Conservation (phyloP, 352 stramenopile genomes). For the Pilasporangium apinafurcum region DNA sequence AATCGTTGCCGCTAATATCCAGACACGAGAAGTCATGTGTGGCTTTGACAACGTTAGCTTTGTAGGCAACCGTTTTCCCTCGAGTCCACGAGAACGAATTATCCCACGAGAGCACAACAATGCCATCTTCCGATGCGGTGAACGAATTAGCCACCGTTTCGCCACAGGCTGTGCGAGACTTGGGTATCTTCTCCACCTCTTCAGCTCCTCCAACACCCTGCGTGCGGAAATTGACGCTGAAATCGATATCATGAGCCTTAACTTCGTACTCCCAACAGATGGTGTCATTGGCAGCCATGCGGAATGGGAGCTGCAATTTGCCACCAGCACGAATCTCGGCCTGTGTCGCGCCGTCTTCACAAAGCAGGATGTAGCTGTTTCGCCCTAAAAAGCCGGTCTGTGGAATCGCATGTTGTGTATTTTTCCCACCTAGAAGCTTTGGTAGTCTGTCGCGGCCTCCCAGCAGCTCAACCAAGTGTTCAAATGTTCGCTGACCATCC, state of each 20-base stretch:
- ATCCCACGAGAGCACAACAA: slow-evolving; percentile 67
- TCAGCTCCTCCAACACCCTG: slow-evolving; percentile 60
- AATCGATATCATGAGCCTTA: slow-evolving; percentile 55
- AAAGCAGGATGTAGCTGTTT: slow-evolving; percentile 58
- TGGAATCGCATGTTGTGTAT: slow-evolving; percentile 39
- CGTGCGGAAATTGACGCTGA: slow-evolving; percentile 65
- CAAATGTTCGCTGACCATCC: slow-evolving; percentile 35
- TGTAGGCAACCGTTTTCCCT: slow-evolving; percentile 67
- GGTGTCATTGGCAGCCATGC: slow-evolving; percentile 61
- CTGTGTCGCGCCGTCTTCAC: slow-evolving; percentile 61
- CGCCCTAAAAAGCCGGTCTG: slow-evolving; percentile 57
- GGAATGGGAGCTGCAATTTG: slow-evolving; percentile 60
- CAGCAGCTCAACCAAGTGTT: slow-evolving; percentile 36
- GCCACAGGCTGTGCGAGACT: slow-evolving; percentile 25
- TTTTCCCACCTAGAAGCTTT: slow-evolving; percentile 53
- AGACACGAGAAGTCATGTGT: slow-evolving; percentile 69
- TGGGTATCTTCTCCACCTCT: slow-evolving; percentile 47
- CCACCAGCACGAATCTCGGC: slow-evolving; percentile 58
- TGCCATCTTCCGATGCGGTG: slow-evolving; percentile 56
- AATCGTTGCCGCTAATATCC: slow-evolving; percentile 72
- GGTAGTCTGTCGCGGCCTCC: slow-evolving; percentile 43
- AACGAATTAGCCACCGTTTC: slow-evolving; percentile 43
- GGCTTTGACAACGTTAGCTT: slow-evolving; percentile 71
- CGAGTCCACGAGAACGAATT: slow-evolving; percentile 69
- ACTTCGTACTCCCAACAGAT: slow-evolving; percentile 76